phyloP scores from a whole-genome alignment of 441 rosid species.

The Populus hybrid region DNA sequence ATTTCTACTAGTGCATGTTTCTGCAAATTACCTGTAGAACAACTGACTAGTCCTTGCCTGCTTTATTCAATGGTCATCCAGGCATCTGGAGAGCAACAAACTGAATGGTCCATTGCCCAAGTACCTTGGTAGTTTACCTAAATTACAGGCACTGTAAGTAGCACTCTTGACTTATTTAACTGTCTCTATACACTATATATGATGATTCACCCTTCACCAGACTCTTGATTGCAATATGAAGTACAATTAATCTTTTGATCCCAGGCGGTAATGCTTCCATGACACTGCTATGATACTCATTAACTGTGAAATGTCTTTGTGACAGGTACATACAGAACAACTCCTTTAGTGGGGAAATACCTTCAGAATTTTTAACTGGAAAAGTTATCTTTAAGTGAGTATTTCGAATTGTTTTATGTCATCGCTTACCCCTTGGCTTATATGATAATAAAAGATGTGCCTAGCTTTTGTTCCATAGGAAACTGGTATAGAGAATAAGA shows the following conservation, averaged over 20 bases:
- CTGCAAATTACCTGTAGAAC: not conserved
- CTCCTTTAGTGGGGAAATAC: constrained; percentile 71
- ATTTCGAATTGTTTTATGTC: constrained; percentile 12
- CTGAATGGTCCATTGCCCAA: constrained; percentile 71
- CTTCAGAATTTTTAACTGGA: constrained; percentile 47
- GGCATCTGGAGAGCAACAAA: constrained; percentile 88
- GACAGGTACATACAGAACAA: constrained; percentile 79
- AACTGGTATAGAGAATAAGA: not conserved
- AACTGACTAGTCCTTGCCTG: constrained; percentile 10
- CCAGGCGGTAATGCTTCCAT: not conserved
- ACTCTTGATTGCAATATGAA: not conserved
- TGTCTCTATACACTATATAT: not conserved
- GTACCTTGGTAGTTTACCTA: constrained; percentile 57
- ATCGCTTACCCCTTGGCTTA: not conserved
- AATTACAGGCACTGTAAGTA: constrained; percentile 73
- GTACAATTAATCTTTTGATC: not conserved
- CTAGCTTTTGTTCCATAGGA: not conserved
- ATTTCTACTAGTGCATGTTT: not conserved
- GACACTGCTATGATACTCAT: not conserved
- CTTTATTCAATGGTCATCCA: constrained; percentile 26
- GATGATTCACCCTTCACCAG: constrained; percentile 3
- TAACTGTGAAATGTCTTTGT: constrained; percentile 13
- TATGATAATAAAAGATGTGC: not conserved
- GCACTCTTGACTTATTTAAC: not conserved
- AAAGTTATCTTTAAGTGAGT: constrained; percentile 71